Evolutionary conservation across 1,284 basidiomycete species (phyloP).

Genomic region (Coniophora puteana): DNA sequence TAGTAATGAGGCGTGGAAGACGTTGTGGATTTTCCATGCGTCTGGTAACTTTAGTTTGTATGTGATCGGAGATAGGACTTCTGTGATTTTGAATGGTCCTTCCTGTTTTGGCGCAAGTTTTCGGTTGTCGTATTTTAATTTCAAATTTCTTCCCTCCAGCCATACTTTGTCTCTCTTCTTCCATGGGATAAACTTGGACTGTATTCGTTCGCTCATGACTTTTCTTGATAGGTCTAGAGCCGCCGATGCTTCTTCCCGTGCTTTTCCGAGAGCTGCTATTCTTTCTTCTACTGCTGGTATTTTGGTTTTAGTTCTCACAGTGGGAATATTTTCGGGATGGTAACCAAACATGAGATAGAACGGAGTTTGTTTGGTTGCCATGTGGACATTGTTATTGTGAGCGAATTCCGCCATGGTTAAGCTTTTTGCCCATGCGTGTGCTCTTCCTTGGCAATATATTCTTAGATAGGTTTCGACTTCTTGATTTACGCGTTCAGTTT

Average conservation of each 20-base stretch:
- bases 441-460: background rate
- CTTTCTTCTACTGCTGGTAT: background rate
- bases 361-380: background rate
- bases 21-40: background rate
- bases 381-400: background rate
- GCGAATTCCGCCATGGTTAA: background rate
- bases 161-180: background rate
- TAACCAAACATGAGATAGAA: background rate
- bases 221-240: background rate
- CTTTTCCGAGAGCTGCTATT: background rate
- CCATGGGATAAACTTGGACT: background rate
- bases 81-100: background rate
- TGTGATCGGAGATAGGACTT: background rate
- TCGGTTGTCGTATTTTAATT: background rate
- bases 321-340: background rate
- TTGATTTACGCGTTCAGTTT: conserved; percentile 2
- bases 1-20: conserved; percentile 3
- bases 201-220: background rate
- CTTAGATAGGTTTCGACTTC: no score
- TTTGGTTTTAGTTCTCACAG: no score
- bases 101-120: background rate
- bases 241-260: conserved; percentile 1
- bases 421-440: background rate
- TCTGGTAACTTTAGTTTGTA: background rate
- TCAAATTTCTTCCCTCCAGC: background rate